Evolutionary conservation across 495 filamentous ascomycete genomes (phyloP), one percentile per base, ranked within the genome.

Genomic region (Hypoxylon trugodes): DNA sequence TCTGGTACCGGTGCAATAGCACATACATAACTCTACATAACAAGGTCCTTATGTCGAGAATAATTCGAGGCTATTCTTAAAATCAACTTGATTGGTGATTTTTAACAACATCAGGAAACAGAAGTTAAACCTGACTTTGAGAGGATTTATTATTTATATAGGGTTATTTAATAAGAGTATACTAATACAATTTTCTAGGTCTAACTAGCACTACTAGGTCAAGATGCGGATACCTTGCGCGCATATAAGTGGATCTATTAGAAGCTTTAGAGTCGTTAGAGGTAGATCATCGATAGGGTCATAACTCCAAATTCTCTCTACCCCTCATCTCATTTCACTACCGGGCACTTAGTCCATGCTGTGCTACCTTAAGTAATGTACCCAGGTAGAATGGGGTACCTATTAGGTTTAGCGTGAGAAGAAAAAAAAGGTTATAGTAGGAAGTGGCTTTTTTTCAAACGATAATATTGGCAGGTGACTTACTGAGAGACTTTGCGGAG

Each of bases 321-420:
- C 63, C 63, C 63, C 63, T 66, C 63, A 66, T 40, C 51, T 66
- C 38, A 66, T 66, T 66, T 66, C 30, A 55, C 38, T 66, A 59
- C 19, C 53, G 46, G 33, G 41, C 26, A 58, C 52, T 51, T 51
- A 49, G n/a, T n/a, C n/a, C n/a, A 36, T 38, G 48, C 43, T 10
- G 57, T 19, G 32, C 45, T 57, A 57, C 41, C 41, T 46, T 30
- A 46, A 24, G 24, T 38, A 58, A 35, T 37, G 50, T 62, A 55
- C n/a, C n/a, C n/a, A 57, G 35, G 33, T 50, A 56, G 37, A 21
- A 13, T 53, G 33, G 6, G 15, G 38, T 54, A 32, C 59, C 41
- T 53, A 3, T 37, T 59, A 59, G 16, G 41, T 43, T 32, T 35
- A 49, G 48, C 50, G 41, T 37, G 15, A 38, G 22, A 30, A 61